Conservation (phyloP, 1,139 yeast species). For the Diutina sp. region DNA sequence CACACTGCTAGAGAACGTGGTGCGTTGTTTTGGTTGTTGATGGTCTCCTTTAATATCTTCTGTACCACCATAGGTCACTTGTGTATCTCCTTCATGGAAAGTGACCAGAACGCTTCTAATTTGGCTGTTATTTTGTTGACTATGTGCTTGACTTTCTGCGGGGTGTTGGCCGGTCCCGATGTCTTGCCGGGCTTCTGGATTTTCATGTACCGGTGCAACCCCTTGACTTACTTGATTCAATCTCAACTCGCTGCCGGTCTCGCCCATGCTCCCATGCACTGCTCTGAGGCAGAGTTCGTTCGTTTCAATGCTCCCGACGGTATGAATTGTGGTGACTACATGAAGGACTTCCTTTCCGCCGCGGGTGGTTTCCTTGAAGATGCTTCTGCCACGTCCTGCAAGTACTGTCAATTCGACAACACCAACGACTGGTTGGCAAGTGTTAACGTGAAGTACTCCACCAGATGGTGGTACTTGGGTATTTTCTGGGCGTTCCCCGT, state of each 20-base stretch:
- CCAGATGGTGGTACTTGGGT: conserved; percentile 31
- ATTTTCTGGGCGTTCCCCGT: conserved; percentile 34
- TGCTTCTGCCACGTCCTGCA: conserved; percentile 28
- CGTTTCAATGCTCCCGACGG: conserved; percentile 4
- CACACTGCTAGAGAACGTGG: conserved; percentile 5
- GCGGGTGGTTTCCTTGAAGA: conserved; percentile 41
- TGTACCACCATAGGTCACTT: conserved; percentile 24
- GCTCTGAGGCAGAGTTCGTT: conserved; percentile 6
- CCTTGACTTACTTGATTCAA: conserved; percentile 42
- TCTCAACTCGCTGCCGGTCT: conserved; percentile 31
- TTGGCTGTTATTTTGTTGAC: conserved; percentile 32
- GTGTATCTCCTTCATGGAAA: conserved; percentile 24
- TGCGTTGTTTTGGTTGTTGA: conserved; percentile 14
- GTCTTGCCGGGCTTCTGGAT: conserved; percentile 44
- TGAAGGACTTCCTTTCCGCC: conserved; percentile 13
- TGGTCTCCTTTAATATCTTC: conserved; percentile 35
- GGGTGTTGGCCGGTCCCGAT: conserved; percentile 35
- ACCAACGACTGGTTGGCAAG: conserved; percentile 6
- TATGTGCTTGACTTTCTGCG: conserved; percentile 34
- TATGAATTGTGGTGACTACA: conserved; percentile 44
- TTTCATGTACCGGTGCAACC: conserved; percentile 42
- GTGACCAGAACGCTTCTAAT: conserved; percentile 29
- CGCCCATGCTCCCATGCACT: conserved; percentile 4
- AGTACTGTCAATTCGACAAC: conserved; percentile 16
- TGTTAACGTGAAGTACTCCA: conserved; percentile 30